Evolutionary conservation across 176 grass and related monocot genomes (phyloP).

Genomic region (Canna indica): DNA sequence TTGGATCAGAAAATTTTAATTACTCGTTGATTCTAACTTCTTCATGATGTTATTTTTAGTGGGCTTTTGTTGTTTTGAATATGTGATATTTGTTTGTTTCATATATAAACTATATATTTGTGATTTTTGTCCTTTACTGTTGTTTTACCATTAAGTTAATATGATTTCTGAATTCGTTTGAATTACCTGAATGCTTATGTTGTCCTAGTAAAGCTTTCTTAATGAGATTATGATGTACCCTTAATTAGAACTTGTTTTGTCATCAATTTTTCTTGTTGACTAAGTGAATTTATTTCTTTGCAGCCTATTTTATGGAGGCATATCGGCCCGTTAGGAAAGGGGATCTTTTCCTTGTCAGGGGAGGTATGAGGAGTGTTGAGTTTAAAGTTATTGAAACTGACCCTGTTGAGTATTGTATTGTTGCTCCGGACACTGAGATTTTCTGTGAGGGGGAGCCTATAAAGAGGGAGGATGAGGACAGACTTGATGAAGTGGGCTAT

Average conservation of each 20-base stretch:
- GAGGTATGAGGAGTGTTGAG: constrained; percentile 34
- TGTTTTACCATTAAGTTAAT: too few species aligned
- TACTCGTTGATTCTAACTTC: too few species aligned
- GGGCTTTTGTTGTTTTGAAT: too few species aligned
- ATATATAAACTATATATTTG: too few species aligned
- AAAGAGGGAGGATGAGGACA: constrained; percentile 44
- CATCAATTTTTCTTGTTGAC: neutral
- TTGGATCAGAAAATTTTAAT: too few species aligned
- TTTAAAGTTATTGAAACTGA: constrained; percentile 34
- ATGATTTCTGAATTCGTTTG: too few species aligned
- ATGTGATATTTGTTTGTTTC: too few species aligned
- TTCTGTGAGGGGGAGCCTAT: neutral
- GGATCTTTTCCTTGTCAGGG: constrained; percentile 35
- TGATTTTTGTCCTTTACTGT: too few species aligned
- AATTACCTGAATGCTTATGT: too few species aligned
- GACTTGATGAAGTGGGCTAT: constrained; percentile 46
- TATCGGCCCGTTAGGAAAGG: constrained; percentile 29
- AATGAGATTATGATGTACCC: too few species aligned
- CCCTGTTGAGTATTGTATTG: constrained; percentile 24
- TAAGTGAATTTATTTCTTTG: neutral
- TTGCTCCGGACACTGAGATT: constrained; percentile 14
- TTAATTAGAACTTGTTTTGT: neutral
- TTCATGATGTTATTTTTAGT: too few species aligned
- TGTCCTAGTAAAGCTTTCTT: too few species aligned
- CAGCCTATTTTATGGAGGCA: constrained; percentile 34